phyloP scores from a whole-genome alignment of 352 stramenopile species.

The Pelagophyceae sp. region DNA sequence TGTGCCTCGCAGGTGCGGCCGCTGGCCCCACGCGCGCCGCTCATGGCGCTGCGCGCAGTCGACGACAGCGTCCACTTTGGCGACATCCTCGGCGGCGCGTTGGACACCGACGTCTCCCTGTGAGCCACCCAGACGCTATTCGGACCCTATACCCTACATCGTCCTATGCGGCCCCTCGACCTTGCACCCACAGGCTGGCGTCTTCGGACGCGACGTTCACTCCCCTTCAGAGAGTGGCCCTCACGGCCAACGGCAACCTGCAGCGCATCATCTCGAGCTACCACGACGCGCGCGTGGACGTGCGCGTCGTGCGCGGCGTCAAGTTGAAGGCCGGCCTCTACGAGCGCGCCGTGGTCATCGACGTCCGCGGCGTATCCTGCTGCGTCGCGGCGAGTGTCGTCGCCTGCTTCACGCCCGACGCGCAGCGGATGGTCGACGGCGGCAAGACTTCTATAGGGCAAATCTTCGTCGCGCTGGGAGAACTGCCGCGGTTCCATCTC shows the following conservation, averaged over 20 bases:
- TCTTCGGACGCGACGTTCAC: too few species aligned
- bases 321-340: background rate
- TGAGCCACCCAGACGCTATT: constrained; percentile 53
- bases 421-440: background rate
- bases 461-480: constrained; percentile 4
- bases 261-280: background rate
- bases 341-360: background rate
- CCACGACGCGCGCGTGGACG: background rate
- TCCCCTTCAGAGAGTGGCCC: constrained; percentile 40
- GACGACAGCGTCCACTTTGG: too few species aligned
- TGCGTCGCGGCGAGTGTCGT: background rate
- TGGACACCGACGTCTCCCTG: constrained; percentile 23
- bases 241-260: constrained; percentile 29
- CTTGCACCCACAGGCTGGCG: too few species aligned
- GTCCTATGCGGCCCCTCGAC: too few species aligned
- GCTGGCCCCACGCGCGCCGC: too few species aligned
- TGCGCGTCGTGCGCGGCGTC: background rate
- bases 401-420: background rate
- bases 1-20: too few species aligned
- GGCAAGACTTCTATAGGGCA: constrained; percentile 1
- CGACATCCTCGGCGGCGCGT: background rate
- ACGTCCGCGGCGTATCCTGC: background rate
- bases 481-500: background rate
- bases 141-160: too few species aligned
- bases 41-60: too few species aligned